phyloP scores from a whole-genome alignment of 305 asterid species.

The Fraxinus greggii region DNA sequence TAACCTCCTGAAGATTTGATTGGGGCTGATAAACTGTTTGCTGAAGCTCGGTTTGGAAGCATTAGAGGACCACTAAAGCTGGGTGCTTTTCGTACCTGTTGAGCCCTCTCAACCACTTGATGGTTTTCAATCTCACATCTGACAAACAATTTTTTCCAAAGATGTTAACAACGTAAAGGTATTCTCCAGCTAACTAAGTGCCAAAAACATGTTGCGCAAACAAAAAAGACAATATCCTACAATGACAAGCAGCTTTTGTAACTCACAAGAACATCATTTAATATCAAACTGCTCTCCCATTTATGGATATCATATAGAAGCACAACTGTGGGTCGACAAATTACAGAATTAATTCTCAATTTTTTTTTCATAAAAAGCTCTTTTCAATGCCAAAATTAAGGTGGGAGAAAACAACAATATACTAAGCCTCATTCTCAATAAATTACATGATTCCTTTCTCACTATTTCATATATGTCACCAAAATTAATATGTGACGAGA shows the following conservation, averaged over 20 bases:
- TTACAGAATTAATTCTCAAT: not conserved
- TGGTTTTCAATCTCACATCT: slow-evolving; percentile 73
- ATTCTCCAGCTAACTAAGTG: slow-evolving; percentile 14
- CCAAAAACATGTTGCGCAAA: not conserved
- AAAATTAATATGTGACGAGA: not conserved
- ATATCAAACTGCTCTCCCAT: not conserved
- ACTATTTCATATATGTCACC: not conserved
- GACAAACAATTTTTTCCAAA: slow-evolving; percentile 28
- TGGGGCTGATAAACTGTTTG: slow-evolving; percentile 98
- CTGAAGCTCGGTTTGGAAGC: slow-evolving; percentile 97
- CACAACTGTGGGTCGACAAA: not conserved
- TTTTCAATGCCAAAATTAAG: not conserved
- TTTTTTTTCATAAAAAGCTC: not conserved
- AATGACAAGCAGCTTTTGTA: not conserved
- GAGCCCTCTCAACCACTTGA: slow-evolving; percentile 59
- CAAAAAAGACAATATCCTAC: not conserved
- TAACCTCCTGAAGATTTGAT: slow-evolving; percentile 95
- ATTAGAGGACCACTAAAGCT: slow-evolving; percentile 94
- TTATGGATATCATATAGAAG: not conserved
- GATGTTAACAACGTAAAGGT: slow-evolving; percentile 3
- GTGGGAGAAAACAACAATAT: not conserved
- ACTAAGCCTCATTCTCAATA: not conserved
- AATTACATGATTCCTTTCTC: not conserved
- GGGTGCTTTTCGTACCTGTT: slow-evolving; percentile 71
- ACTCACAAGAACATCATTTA: not conserved